A percentile compares a stretch with the other conserved stretches of the same genome.
phyloP scores from a whole-genome alignment of 345 rosid species.

The Pistacia atlantica region DNA sequence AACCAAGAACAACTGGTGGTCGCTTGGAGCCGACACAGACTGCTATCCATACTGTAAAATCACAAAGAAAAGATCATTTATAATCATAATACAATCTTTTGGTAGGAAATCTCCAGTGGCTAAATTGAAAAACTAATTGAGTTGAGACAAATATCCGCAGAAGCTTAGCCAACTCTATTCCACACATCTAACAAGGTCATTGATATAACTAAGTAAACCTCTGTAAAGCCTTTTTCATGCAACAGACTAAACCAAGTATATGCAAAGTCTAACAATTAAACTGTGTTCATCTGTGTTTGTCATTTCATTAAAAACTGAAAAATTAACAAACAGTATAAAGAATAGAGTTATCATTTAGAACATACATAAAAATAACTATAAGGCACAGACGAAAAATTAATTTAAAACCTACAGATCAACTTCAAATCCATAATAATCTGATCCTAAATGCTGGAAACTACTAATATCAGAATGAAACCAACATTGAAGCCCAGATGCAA shows the following conservation, averaged over 20 bases:
- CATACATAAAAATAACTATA: no score
- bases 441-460: no score
- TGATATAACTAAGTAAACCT: neutral
- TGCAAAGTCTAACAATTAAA: no score
- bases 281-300: no score
- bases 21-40: constrained; percentile 53
- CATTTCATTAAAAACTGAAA: no score
- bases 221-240: neutral
- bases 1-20: constrained; percentile 56
- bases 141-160: neutral
- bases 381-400: no score
- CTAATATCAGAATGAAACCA: neutral
- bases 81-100: neutral
- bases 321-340: no score
- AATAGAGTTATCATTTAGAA: no score
- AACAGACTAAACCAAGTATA: no score
- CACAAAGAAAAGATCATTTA: neutral
- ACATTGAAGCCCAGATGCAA: neutral
- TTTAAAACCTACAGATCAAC: no score
- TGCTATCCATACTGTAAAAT: constrained; percentile 59
- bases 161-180: neutral
- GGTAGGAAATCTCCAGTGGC: no score
- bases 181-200: neutral
- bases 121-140: neutral
- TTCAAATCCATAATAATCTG: no score